phyloP scores from a whole-genome alignment of 225 moss, liverwort and hornwort species.

The Straminergon stramineum region DNA sequence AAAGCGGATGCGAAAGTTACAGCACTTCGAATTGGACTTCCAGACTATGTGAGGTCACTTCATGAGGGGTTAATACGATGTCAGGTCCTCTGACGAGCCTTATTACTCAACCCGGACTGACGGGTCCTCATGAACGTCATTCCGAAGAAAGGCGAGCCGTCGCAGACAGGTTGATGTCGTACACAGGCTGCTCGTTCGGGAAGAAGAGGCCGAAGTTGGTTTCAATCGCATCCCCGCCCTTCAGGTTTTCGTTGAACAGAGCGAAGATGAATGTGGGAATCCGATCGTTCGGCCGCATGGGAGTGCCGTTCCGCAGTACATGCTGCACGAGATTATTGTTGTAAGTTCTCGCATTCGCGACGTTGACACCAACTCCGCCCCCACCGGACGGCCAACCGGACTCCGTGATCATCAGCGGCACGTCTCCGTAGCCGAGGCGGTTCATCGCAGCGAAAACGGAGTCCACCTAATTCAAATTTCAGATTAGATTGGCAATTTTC shows the following conservation, averaged over 20 bases:
- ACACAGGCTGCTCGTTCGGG: slow-evolving; percentile 25
- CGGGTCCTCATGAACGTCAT: not conserved
- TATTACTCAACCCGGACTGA: not conserved
- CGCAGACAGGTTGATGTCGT: slow-evolving; percentile 10
- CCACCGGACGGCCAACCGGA: slow-evolving; percentile 53
- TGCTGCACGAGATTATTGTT: slow-evolving; percentile 1
- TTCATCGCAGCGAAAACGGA: not conserved
- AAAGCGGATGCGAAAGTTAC: too few species aligned
- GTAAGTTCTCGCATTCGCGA: slow-evolving; percentile 31
- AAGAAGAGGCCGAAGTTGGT: slow-evolving; percentile 41
- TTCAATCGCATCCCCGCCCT: slow-evolving; percentile 28
- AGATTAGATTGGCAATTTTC: not conserved
- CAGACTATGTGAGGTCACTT: too few species aligned
- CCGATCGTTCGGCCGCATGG: slow-evolving; percentile 8
- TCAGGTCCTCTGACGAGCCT: not conserved
- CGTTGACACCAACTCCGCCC: slow-evolving; percentile 1
- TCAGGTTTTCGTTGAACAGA: too few species aligned
- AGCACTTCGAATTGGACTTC: too few species aligned
- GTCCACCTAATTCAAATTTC: not conserved
- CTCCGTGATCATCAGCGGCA: slow-evolving; percentile 7
- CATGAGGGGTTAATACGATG: too few species aligned
- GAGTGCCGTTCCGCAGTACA: slow-evolving; percentile 37
- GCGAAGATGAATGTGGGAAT: slow-evolving; percentile 11
- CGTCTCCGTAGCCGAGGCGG: not conserved
- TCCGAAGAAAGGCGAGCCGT: not conserved